Percentiles rank a stretch among this genome's conserved stretches.
Conservation (phyloP, 306 rosid species). For the Alnus rubra region DNA sequence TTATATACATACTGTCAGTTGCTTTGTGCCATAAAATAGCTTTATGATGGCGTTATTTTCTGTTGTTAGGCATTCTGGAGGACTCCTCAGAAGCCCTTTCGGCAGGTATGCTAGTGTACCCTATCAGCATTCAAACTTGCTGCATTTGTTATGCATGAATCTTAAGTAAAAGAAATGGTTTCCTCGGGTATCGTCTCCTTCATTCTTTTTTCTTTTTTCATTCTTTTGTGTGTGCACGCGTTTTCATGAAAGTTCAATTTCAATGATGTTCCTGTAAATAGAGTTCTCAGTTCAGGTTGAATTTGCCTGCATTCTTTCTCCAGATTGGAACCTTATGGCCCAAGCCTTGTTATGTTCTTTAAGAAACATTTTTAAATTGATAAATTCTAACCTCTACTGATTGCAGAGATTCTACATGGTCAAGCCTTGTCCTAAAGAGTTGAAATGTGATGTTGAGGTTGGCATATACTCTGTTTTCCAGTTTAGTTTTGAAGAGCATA, state of each 20-base stretch:
- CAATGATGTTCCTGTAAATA: background rate
- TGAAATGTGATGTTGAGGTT: constrained; percentile 98
- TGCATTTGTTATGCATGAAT: background rate
- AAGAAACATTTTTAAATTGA: constrained; percentile 4
- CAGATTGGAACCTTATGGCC: background rate
- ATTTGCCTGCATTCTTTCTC: background rate
- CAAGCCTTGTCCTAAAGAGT: constrained; percentile 93
- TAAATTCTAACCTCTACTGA: background rate
- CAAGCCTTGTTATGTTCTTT: background rate
- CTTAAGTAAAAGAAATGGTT: background rate
- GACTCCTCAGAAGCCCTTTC: constrained; percentile 92
- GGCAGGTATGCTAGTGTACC: constrained; percentile 62
- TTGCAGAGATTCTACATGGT: constrained; percentile 92
- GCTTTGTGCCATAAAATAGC: background rate
- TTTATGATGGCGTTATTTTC: constrained; percentile 28
- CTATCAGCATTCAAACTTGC: background rate
- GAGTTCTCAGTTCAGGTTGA: background rate
- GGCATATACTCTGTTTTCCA: constrained; percentile 21
- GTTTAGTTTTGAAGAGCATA: no score
- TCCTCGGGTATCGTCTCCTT: background rate
- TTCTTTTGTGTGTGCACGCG: background rate
- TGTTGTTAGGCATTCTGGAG: constrained; percentile 90
- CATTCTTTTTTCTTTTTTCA: background rate
- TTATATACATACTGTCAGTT: background rate
- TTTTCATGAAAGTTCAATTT: background rate